Evolutionary conservation across 441 rosid genomes (phyloP).

Genomic region (Hypseocharis bilobata): DNA sequence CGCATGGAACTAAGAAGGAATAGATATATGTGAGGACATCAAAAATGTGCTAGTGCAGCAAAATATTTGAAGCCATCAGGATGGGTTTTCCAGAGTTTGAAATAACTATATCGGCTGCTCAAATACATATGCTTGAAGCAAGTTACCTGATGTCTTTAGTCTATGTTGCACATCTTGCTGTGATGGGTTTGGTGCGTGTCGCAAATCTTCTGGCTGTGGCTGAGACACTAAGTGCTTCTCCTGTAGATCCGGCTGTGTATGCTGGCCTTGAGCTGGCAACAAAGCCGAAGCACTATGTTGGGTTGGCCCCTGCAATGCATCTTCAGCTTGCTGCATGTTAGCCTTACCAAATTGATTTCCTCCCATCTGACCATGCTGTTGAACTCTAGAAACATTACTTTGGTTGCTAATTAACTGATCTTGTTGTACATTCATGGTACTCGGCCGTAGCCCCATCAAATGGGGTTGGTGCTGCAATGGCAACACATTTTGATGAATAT

Average conservation of each 20-base stretch:
- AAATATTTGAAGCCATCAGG: slow-evolving; percentile 6
- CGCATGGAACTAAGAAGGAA: background rate
- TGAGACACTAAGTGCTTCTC: slow-evolving; percentile 22
- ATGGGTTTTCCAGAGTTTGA: background rate
- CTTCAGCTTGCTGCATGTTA: slow-evolving; percentile 19
- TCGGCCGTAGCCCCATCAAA: background rate
- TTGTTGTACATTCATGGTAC: slow-evolving; percentile 9
- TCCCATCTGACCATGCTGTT: slow-evolving; percentile 19
- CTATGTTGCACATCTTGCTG: slow-evolving; percentile 24
- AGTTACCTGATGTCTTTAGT: slow-evolving; percentile 17
- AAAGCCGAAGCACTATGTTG: slow-evolving; percentile 10
- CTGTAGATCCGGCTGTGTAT: slow-evolving; percentile 13
- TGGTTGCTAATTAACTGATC: slow-evolving; percentile 17
- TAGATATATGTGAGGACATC: background rate
- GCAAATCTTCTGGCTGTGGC: slow-evolving; percentile 13
- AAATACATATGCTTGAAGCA: slow-evolving; percentile 20
- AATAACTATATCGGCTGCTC: too few species aligned
- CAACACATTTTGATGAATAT: slow-evolving; percentile 15
- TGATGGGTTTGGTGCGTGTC: slow-evolving; percentile 13
- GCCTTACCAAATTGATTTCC: slow-evolving; percentile 16
- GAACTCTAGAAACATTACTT: slow-evolving; percentile 19
- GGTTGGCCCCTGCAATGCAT: slow-evolving; percentile 14
- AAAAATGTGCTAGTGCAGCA: background rate
- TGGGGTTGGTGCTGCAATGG: slow-evolving; percentile 19
- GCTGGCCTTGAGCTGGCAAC: slow-evolving; percentile 22